Evolutionary conservation across 495 filamentous ascomycete genomes (phyloP), one percentile per base, ranked within the genome.

Genomic region (Penicillium canescens): DNA sequence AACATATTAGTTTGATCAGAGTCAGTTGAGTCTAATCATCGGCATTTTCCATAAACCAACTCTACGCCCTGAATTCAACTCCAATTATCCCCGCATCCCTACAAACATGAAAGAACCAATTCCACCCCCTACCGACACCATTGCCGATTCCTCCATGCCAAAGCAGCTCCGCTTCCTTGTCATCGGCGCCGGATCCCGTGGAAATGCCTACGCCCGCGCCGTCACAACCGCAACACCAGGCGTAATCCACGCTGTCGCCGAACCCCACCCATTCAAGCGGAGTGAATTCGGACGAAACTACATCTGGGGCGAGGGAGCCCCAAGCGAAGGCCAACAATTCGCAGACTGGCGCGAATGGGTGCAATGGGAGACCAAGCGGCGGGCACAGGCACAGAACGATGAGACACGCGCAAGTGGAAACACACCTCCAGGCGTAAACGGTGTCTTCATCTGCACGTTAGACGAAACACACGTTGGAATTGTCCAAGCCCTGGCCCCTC

Each of bases 381-480:
- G 89, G 26, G 52, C 57, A 45, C 26, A 35, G 6, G 50, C 16
- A 14, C 34, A 6, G 2, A 36, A n/a, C 13, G 18, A 37, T 6
- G 34, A 28, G 37, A 21, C 41, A 33, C 41, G 34, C 0, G 35
- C 9, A n/a, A 14, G 23, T n/a, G 33, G 16, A n/a, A 18, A 20
- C 16, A 24, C n/a, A 10, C 35, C 14, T 13, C 16, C 23, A 41
- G 68, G 71, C 4, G 68, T 96, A 2, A 90, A 96, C 67, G 93
- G 87, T 0, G 84, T 87, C 24, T 91, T 96, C 59, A 81, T 98
- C 37, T 96, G 92, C 65, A 90, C 92, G 1, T 77, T 91, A 20
- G 94, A 98, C 67, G 88, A 96, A 66, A 86, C 86, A 59, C 94
- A 98, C 68, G 81, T 81, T 6, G 89, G 89, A 47, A 85, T 93